Conservation (phyloP, 768 basidiomycete species). For the Rubroboletus satanas region DNA sequence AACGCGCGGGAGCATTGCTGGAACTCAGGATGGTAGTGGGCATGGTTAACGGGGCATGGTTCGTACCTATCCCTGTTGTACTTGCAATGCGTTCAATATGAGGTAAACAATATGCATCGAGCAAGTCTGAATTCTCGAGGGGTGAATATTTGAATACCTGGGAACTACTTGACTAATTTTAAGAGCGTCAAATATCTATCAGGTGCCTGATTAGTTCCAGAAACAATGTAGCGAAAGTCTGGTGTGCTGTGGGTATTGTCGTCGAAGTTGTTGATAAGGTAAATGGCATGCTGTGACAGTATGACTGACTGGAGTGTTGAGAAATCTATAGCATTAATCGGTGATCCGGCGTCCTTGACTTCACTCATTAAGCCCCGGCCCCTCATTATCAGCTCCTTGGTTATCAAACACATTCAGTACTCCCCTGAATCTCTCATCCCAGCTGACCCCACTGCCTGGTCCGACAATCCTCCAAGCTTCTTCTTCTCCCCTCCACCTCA, state of each 20-base stretch:
- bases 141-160: too few relatives aligned
- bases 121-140: too few relatives aligned
- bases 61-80: too few relatives aligned
- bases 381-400: conserved; percentile 23
- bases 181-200: not conserved
- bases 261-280: not conserved
- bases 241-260: not conserved
- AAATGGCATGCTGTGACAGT: not conserved
- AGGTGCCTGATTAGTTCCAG: not conserved
- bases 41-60: too few relatives aligned
- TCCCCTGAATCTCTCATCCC: conserved; percentile 71
- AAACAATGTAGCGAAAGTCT: not conserved
- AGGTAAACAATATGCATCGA: too few relatives aligned
- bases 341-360: not conserved
- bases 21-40: too few relatives aligned
- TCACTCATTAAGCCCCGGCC: not conserved
- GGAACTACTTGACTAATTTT: not conserved
- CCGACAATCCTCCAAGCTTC: conserved; percentile 77
- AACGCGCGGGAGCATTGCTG: too few relatives aligned
- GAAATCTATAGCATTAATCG: not conserved
- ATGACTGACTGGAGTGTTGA: too few relatives aligned
- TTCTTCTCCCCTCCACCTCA: conserved; percentile 76
- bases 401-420: conserved; percentile 59
- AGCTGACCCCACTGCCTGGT: conserved; percentile 57
- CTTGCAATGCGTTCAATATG: too few relatives aligned